Conservation (phyloP, 2,329 filamentous ascomycete species). For the Fusarium sp. region DNA sequence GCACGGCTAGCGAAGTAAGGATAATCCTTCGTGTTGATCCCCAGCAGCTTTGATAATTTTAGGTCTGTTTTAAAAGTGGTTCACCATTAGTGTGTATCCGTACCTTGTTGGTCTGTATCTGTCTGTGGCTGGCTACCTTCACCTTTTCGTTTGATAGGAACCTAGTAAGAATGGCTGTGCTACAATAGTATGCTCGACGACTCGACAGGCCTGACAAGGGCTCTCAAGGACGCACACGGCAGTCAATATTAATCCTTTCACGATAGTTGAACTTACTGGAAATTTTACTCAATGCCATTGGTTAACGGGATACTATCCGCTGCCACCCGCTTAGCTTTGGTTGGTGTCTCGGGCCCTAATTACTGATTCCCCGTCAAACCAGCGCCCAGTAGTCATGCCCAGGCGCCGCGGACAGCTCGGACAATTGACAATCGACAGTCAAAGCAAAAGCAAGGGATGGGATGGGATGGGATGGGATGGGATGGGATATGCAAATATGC, state of each 20-base stretch:
- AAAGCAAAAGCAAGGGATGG: constrained; percentile 9
- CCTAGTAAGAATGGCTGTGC: neutral
- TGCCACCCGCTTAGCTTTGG: constrained; percentile 5
- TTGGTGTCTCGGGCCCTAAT: constrained; percentile 7
- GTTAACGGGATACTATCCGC: constrained; percentile 4
- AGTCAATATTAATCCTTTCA: constrained; percentile 16
- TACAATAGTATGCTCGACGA: neutral
- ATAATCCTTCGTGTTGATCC: constrained; percentile 23
- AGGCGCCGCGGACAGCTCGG: neutral
- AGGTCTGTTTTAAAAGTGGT: constrained; percentile 5
- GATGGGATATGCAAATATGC: constrained; percentile 13
- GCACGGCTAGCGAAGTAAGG: neutral
- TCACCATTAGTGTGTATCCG: neutral
- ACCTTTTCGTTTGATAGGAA: neutral
- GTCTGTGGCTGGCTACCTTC: neutral
- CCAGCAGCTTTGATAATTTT: constrained; percentile 15
- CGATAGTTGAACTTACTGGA: constrained; percentile 13
- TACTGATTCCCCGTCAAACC: constrained; percentile 18
- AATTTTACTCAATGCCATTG: neutral
- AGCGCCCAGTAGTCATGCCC: neutral
- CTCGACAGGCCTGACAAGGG: neutral
- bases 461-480: too few species aligned
- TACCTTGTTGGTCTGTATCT: neutral
- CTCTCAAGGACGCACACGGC: neutral
- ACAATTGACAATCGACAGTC: neutral